These are phyloP conservation scores for Cinchona pubescens DNA, from an alignment of 257 asterid genomes.

Conservation along the genomic window DNA sequence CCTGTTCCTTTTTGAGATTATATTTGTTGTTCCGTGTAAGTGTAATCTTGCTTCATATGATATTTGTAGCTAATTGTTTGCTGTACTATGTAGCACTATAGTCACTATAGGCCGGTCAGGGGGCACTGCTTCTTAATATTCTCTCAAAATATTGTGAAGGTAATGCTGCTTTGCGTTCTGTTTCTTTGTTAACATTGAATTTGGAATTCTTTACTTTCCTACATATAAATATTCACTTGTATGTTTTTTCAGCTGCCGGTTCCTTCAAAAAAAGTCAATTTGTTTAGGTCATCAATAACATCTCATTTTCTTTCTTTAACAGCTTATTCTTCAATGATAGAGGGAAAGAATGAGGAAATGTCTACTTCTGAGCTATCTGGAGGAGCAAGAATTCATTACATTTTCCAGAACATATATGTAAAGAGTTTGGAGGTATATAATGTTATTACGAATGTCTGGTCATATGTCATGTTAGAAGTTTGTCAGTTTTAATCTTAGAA, in stretches of 20 bases:
- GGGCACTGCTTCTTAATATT: constrained; percentile 78
- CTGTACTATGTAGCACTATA: constrained; percentile 8
- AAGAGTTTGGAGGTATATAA: constrained; percentile 82
- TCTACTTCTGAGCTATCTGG: constrained; percentile 92
- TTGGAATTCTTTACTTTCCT: neutral
- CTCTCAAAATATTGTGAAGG: constrained; percentile 93
- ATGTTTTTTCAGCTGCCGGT: neutral
- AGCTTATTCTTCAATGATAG: constrained; percentile 91
- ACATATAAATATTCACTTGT: neutral
- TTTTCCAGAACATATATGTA: constrained; percentile 84
- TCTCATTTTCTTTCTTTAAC: constrained; percentile 32
- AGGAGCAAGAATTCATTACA: constrained; percentile 96
- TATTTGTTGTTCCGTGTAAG: too few species aligned
- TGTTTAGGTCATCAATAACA: neutral
- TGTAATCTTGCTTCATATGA: neutral
- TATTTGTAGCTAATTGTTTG: constrained; percentile 15
- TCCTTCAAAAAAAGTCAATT: neutral
- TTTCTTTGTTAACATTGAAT: neutral
- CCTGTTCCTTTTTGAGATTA: neutral
- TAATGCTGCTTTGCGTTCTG: constrained; percentile 24
- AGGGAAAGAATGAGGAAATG: constrained; percentile 91
- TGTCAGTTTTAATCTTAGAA: neutral
- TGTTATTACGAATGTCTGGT: constrained; percentile 20
- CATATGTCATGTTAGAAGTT: neutral
- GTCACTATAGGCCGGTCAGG: constrained; percentile 86